phyloP scores from a whole-genome alignment of 306 rosid genomes.

The Cicer bijugum region DNA sequence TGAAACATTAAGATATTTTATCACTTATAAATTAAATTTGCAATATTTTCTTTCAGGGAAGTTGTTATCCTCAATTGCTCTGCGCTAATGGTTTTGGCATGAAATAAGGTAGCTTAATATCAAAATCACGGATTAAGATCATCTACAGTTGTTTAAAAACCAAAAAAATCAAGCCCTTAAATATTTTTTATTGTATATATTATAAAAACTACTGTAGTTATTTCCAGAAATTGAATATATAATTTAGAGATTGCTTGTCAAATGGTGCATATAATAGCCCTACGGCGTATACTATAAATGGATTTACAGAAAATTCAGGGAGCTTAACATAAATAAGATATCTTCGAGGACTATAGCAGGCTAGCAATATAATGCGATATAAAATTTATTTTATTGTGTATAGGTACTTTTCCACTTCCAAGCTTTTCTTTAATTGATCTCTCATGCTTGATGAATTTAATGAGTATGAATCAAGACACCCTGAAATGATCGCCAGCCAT shows the following conservation, averaged over 20 bases:
- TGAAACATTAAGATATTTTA: constrained; percentile 25
- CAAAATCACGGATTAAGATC: constrained; percentile 19
- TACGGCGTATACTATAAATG: constrained; percentile 34
- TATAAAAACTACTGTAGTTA: constrained; percentile 8
- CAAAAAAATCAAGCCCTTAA: background rate
- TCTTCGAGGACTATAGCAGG: constrained; percentile 20
- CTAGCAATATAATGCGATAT: background rate
- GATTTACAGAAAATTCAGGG: constrained; percentile 12
- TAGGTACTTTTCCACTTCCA: constrained; percentile 18
- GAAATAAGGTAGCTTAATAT: background rate
- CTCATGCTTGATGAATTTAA: constrained; percentile 28
- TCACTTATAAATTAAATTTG: background rate
- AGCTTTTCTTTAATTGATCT: constrained; percentile 8
- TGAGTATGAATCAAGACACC: constrained; percentile 22
- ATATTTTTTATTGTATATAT: background rate
- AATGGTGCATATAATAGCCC: background rate
- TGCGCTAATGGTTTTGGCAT: background rate
- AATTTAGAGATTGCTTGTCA: background rate
- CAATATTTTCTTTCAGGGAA: constrained; percentile 20
- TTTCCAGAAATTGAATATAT: constrained; percentile 18
- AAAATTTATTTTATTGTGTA: constrained; percentile 7
- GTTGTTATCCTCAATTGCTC: constrained; percentile 16
- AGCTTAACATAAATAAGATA: constrained; percentile 4
- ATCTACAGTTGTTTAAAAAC: background rate
- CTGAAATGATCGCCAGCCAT: constrained; percentile 1